Base-by-base conservation (phyloP, 345 rosid species). In the Salix exigua region DNA sequence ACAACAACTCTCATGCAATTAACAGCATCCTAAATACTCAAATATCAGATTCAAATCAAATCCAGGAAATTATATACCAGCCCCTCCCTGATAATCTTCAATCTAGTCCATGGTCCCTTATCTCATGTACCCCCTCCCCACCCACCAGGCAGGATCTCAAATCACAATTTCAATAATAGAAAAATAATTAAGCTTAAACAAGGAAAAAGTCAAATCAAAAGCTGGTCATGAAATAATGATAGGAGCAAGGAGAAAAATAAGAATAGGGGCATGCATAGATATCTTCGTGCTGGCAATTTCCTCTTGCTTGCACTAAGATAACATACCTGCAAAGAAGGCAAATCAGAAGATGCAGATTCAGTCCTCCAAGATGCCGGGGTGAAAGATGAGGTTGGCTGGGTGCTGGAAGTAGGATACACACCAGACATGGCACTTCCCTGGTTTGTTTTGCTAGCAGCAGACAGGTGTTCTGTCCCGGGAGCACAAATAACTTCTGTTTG, bases 401-500 rank as follows among this genome's bases (percentile, higher is more conserved):
- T 86, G 84, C 76, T 85, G 84, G 94, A 81, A 74, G 87, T 80
- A 70, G 91, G 81, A 72, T 87, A 81, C 68, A 86, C 89, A 81
- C 82, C 84, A 67, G 92, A 81, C 83, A 66, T 84, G 69, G 89
- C 84, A 82, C 86, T 85, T 46, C 83, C 90, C 84, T 82, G 91
- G 71, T 84, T 89, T 80, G 87, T 77, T 58, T 91, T 72, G 81
- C 84, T 78, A 70, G 88, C 44, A 85, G 85, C 84, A 80, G 95
- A 82, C 82, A 88, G 76, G 78, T 87, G 92, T 80, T 96, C 99
- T 21, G 98, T 96, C 72, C 99, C 99, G 0, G 98, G 99, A 70
- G 99, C 99, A 85, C 99, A 96, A 71, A 85, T 95, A 73, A 92
- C 98, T 87, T 96, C 99, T 37, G 98, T 80, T 80, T 89, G 94